Evolutionary conservation across 768 basidiomycete species (phyloP).

Genomic region (Cyathus striatus): DNA sequence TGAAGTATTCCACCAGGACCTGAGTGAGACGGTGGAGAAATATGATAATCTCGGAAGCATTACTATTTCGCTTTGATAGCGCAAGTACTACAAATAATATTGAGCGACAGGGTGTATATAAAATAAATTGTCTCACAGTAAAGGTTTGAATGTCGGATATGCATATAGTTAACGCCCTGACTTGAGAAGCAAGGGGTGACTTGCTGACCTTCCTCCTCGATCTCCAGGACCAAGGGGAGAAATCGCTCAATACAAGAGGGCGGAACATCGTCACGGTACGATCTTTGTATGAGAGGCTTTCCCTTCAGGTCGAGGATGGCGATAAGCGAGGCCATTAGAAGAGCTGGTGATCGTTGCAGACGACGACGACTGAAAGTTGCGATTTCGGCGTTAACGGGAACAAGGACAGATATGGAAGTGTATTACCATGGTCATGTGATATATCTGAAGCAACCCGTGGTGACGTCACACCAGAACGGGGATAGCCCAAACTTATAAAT

Average conservation of each 20-base stretch:
- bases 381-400: no score
- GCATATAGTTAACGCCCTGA: conserved; percentile 96
- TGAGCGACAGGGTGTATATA: not conserved
- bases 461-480: no score
- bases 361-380: no score
- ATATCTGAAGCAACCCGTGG: no score
- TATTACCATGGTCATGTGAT: no score
- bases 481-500: no score
- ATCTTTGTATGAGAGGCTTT: conserved; percentile 94
- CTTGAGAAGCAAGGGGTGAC: conserved; percentile 95
- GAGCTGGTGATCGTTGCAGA: no score
- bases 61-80: conserved; percentile 91
- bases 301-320: conserved; percentile 98
- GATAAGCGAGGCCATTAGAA: conserved; percentile 68
- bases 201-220: conserved; percentile 96
- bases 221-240: conserved; percentile 86
- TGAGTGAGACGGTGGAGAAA: conserved; percentile 92
- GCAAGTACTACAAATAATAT: conserved; percentile 69
- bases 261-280: conserved; percentile 94
- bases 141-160: conserved; percentile 96
- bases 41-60: conserved; percentile 93
- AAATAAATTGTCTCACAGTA: conserved; percentile 65
- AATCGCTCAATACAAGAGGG: conserved; percentile 89
- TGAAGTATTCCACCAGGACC: conserved; percentile 97
- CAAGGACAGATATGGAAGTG: no score